Evolutionary conservation across 139 green algal species (phyloP), one percentile per base, ranked within the genome.

Genomic region (Pleodorina starrii): DNA sequence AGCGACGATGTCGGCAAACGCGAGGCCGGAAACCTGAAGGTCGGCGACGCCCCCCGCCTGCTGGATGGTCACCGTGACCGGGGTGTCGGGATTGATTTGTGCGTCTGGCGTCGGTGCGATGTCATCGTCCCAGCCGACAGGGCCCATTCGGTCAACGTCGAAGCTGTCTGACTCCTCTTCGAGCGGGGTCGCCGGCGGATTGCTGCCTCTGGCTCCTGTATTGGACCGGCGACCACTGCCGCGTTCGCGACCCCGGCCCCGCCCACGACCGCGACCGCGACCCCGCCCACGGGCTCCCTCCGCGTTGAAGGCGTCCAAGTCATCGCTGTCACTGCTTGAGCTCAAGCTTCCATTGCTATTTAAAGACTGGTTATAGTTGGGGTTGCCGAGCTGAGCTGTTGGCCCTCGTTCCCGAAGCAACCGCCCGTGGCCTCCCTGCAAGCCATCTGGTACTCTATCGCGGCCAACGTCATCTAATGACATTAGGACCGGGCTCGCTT

Each of bases 1-100:
- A 0, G 91, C 76, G 38, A 94, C 40, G 12, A 95, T 82, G 75
- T 96, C 91, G 5, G 92, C 93, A 6, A 94, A 89, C 5, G 75
- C 86, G 5, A 48, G 3, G 10, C 38, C 74, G 0, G 90, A 38
- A 7, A 93, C 40, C 32, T 23, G 4, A 10, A 92, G 75, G 1
- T 43, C 46, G 19, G 71, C 40, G 21, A 11, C 14, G 42, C 42
- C 59, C 32, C 3, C 14, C 23, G 44, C 5, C 35, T 44, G 66
- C 66, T 80, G 9, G 11, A 88, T 74, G 21, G 38, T 27, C 7
- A 74, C 54, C 19, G 36, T 43, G 35, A 68, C 78, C 21, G 54
- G 78, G 10, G 38, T n/a, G 36, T n/a, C 78, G 27, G 16, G 29
- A 7, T 48, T 35, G 46, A 46, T 14, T 12, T 42, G 36, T 43